These are phyloP conservation scores for Xanthoconium stramineum DNA, from an alignment of 768 basidiomycete genomes.

Conservation along the genomic window DNA sequence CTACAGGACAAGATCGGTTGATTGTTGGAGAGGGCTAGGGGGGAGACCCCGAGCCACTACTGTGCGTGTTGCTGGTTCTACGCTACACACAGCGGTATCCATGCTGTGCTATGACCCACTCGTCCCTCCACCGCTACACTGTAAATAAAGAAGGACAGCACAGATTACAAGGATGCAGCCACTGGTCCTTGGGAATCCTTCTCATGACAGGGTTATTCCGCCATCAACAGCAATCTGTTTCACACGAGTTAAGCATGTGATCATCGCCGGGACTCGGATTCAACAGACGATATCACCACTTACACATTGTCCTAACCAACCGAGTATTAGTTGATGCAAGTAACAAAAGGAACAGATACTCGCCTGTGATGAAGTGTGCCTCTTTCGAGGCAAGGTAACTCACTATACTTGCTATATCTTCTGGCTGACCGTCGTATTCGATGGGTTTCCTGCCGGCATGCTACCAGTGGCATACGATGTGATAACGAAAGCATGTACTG, in stretches of 20 bases:
- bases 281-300: not conserved
- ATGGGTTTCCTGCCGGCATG: not conserved
- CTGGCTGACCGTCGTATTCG: constrained; percentile 23
- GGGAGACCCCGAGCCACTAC: too few species aligned
- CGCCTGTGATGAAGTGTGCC: constrained; percentile 37
- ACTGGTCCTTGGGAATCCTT: not conserved
- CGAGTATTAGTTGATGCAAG: not conserved
- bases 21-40: too few species aligned
- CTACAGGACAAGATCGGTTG: too few species aligned
- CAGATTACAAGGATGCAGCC: not conserved
- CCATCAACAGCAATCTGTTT: constrained; percentile 21
- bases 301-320: constrained; percentile 23
- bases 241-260: not conserved
- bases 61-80: too few species aligned
- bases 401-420: constrained; percentile 35
- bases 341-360: not conserved
- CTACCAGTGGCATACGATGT: not conserved
- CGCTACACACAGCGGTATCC: not conserved
- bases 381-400: constrained; percentile 37
- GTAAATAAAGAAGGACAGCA: too few species aligned
- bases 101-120: too few species aligned
- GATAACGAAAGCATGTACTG: not conserved
- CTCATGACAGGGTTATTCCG: constrained; percentile 6
- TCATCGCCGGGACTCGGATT: not conserved
- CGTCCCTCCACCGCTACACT: too few species aligned